These are phyloP conservation scores for Tephrocybe sp. DNA, from an alignment of 768 basidiomycete species.

Conservation along the genomic window DNA sequence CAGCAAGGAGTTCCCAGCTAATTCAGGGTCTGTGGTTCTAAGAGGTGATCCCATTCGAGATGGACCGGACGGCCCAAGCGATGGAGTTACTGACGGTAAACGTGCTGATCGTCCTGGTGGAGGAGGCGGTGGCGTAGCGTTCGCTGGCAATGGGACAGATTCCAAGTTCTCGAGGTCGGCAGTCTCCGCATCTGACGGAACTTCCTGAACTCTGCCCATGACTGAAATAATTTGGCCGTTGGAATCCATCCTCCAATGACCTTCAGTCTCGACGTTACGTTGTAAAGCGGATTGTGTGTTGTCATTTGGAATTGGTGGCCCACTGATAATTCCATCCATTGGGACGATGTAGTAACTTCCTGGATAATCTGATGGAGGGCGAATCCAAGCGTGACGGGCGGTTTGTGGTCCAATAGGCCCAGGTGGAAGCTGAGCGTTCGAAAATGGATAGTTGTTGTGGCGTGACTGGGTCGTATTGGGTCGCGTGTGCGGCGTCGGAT, in stretches of 20 bases:
- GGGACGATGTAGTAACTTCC: background rate
- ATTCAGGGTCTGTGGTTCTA: background rate
- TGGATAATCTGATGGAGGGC: background rate
- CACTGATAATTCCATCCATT: background rate
- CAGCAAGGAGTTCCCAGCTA: background rate
- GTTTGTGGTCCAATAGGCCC: background rate
- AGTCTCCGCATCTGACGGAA: conserved; percentile 8
- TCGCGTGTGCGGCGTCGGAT: conserved; percentile 7
- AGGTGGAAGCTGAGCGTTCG: background rate
- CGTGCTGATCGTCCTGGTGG: background rate
- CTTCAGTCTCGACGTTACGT: background rate
- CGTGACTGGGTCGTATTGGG: conserved; percentile 5
- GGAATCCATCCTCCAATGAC: background rate
- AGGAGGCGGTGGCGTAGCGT: conserved; percentile 2
- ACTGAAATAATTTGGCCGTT: background rate
- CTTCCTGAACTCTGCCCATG: background rate
- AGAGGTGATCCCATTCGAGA: background rate
- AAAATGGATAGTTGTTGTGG: background rate
- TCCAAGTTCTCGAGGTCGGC: conserved; percentile 8
- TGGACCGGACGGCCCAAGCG: background rate
- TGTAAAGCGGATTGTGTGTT: background rate
- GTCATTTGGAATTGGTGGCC: background rate
- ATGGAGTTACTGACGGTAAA: background rate
- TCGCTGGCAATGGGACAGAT: background rate
- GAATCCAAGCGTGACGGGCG: background rate